Evolutionary conservation across 169 alveolate genomes (phyloP), one percentile per base, ranked within the genome.

Genomic region (Cryptosporidium canis): DNA sequence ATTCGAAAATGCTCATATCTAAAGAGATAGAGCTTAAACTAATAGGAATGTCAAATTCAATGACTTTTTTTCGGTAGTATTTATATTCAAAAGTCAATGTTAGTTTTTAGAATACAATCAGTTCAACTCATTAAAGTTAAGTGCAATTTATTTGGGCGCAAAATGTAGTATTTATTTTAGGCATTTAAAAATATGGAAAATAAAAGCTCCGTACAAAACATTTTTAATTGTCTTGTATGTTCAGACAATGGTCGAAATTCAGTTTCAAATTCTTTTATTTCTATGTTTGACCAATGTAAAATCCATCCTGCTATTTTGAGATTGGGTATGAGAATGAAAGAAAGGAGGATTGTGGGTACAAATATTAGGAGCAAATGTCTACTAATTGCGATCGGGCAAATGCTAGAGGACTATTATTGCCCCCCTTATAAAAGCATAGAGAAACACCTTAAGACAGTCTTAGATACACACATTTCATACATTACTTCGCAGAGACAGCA

Each of bases 401-500:
- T 91, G 90, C 90, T 91, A 27, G 91, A 91, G 27, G 94, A 91
- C 63, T 91, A 91, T 47, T 83, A 90, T 12, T 72, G 91, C 27
- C 94, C 94, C 27, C 92, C 94, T 21, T 91, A 91, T 37, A 91
- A 91, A 43, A 91, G 92, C 12, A 91, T 91, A 18, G 91, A 85
- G 58, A 91, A 66, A 29, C 94, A 91, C 35, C 63, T 91, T 72
- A 91, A 91, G 68, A 61, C 85, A 83, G 83, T 85, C 4, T 77
- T 91, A 48, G 94, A 91, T 67, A 83, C 83, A 68, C 92, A 91
- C 41, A 85, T 91, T 31, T 68, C 91, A 58, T 91, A 71, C 83
- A 91, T 91, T 58, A 91, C 91, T 24, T 70, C 90, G 53, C 91
- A 91, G 68, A 71, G 91, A 82, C 91, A 91, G 31, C 94, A 91